Evolutionary conservation across 106 monocot genomes (phyloP).

Genomic region (Cymbidium sinense): DNA sequence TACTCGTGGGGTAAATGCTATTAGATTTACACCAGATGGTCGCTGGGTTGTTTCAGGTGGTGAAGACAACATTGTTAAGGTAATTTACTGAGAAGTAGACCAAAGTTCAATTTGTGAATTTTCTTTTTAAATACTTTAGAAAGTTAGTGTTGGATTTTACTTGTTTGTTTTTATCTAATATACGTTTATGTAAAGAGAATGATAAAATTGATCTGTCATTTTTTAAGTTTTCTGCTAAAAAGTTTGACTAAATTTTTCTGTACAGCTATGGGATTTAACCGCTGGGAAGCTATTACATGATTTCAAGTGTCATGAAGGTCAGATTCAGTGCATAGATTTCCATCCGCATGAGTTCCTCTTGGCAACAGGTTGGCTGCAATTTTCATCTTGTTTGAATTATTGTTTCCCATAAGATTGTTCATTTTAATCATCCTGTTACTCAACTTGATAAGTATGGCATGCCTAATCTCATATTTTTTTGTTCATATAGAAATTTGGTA

Average conservation of each 20-base stretch:
- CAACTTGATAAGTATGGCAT: background rate
- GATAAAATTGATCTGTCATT: background rate
- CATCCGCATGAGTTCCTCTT: slow-evolving; percentile 97
- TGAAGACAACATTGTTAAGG: slow-evolving; percentile 85
- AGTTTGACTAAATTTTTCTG: slow-evolving; percentile 4
- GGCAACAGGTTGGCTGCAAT: slow-evolving; percentile 73
- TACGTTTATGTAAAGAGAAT: too few relatives aligned
- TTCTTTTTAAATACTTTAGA: background rate
- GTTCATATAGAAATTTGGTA: background rate
- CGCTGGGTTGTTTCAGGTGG: slow-evolving; percentile 98
- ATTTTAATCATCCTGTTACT: background rate
- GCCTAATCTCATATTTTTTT: background rate
- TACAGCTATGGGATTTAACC: slow-evolving; percentile 94
- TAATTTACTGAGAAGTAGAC: slow-evolving; percentile 10
- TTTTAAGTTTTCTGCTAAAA: background rate
- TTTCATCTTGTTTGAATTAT: background rate
- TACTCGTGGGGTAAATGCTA: slow-evolving; percentile 79
- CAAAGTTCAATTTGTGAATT: background rate
- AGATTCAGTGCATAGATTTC: slow-evolving; percentile 94
- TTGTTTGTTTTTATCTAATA: background rate
- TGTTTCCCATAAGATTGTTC: background rate
- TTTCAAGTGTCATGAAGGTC: slow-evolving; percentile 88
- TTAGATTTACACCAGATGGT: slow-evolving; percentile 95
- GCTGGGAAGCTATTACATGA: slow-evolving; percentile 96
- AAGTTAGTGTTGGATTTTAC: background rate